These are phyloP conservation scores for Diutina rugosa DNA, from an alignment of 1,139 yeast species.

Conservation along the genomic window DNA sequence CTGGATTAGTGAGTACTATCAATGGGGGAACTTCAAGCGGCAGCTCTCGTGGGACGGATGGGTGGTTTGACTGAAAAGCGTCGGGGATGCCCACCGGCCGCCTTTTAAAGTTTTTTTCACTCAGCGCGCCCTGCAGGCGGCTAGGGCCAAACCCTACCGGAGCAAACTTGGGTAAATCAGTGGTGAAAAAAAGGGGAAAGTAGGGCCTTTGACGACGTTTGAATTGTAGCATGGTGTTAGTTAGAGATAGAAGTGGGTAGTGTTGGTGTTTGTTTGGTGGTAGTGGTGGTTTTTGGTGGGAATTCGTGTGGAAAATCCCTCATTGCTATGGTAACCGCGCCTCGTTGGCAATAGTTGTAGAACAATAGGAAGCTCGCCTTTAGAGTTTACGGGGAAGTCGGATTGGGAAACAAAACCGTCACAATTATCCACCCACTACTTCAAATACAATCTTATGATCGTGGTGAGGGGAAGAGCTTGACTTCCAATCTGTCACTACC, in stretches of 20 bases:
- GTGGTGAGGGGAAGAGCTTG: too few relatives aligned
- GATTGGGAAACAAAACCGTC: too few relatives aligned
- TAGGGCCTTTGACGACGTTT: too few relatives aligned
- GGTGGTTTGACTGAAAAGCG: neutral
- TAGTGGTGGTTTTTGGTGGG: neutral
- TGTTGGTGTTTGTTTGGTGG: neutral
- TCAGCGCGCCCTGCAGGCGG: neutral
- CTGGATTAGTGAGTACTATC: constrained; percentile 16
- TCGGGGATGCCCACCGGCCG: neutral
- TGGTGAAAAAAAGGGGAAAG: neutral
- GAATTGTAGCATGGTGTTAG: neutral
- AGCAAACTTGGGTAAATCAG: neutral
- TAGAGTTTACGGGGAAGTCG: too few relatives aligned
- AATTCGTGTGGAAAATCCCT: neutral
- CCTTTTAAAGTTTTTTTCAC: neutral
- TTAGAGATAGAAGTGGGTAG: neutral
- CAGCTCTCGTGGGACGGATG: constrained; percentile 28
- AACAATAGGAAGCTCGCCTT: neutral
- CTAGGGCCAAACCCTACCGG: neutral
- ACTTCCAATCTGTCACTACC: neutral
- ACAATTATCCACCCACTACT: too few relatives aligned
- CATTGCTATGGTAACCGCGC: neutral
- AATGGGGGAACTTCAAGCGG: constrained; percentile 29
- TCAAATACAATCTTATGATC: too few relatives aligned
- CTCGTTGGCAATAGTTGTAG: neutral